Conservation (phyloP, 768 basidiomycete genomes). For the Baorangia bicolor region DNA sequence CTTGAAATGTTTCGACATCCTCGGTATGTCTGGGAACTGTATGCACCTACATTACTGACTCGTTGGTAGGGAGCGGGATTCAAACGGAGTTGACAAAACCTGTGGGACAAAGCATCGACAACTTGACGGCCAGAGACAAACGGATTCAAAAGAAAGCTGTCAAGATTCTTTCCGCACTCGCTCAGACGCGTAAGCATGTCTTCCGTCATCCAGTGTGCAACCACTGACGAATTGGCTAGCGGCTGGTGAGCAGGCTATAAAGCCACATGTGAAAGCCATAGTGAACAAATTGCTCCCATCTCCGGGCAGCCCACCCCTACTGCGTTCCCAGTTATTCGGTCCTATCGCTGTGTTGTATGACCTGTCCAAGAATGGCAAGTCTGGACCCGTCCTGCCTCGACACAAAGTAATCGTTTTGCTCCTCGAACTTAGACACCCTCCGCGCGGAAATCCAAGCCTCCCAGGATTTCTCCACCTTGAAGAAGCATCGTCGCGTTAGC, state of each 20-base stretch:
- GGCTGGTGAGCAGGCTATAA: slow-evolving; percentile 1
- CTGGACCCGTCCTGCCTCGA: neutral
- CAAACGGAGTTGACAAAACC: neutral
- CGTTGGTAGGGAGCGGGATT: neutral
- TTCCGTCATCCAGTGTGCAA: no score
- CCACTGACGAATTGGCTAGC: neutral
- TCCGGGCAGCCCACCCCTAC: no score
- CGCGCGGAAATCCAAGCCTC: neutral
- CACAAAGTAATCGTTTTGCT: neutral
- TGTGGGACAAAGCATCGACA: neutral
- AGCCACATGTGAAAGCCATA: neutral
- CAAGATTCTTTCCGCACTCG: slow-evolving; percentile 4
- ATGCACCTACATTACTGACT: neutral
- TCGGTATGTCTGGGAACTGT: neutral
- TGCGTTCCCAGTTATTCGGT: neutral
- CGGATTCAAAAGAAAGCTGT: neutral
- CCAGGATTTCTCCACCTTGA: neutral
- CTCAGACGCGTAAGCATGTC: neutral
- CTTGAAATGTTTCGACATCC: neutral
- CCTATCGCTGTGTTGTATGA: neutral
- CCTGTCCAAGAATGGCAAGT: slow-evolving; percentile 6
- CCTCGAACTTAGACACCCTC: neutral
- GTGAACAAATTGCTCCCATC: slow-evolving; percentile 1
- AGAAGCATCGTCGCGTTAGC: neutral
- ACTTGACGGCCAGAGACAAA: neutral